Percentiles rank a stretch among this genome's conserved stretches.
phyloP scores from a whole-genome alignment of 2,329 filamentous ascomycete species.

The Parastagonospora nodorum region DNA sequence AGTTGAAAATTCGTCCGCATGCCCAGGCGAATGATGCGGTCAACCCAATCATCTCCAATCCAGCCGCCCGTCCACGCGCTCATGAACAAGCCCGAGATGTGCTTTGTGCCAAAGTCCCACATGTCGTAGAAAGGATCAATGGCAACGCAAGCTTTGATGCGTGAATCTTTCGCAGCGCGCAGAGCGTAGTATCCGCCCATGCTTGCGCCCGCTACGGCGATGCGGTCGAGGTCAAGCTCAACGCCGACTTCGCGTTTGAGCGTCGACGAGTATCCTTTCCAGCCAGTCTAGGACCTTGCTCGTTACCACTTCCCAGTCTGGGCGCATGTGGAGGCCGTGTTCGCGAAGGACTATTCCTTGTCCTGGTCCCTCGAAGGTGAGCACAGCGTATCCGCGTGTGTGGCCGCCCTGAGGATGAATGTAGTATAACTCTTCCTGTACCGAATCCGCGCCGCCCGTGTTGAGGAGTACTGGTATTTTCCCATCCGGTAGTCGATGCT shows the following conservation, averaged over 20 bases:
- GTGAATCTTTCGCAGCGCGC: constrained; percentile 48
- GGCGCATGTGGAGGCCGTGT: constrained; percentile 17
- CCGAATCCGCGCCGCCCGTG: constrained; percentile 8
- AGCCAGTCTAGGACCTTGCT: constrained; percentile 26
- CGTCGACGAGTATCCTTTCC: not conserved
- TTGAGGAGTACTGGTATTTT: constrained; percentile 4
- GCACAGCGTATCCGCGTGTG: constrained; percentile 48
- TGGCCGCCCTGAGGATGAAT: constrained; percentile 45
- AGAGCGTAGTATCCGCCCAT: constrained; percentile 56
- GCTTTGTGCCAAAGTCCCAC: constrained; percentile 26
- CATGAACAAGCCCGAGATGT: constrained; percentile 7
- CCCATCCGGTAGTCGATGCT: not conserved
- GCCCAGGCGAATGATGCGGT: not conserved
- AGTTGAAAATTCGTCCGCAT: not conserved
- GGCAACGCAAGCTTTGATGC: constrained; percentile 53
- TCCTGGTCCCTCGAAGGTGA: constrained; percentile 55
- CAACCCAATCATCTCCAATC: not conserved
- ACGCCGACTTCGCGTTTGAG: too few species aligned
- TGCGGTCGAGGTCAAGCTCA: constrained; percentile 44
- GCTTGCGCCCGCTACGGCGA: constrained; percentile 48
- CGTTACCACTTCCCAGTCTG: constrained; percentile 34
- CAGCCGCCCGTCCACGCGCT: constrained; percentile 5
- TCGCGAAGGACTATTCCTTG: constrained; percentile 47
- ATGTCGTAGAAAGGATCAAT: constrained; percentile 47
- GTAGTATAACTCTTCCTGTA: constrained; percentile 36